phyloP scores from a whole-genome alignment of 148 eudicot species.

The Talinum fruticosum region DNA sequence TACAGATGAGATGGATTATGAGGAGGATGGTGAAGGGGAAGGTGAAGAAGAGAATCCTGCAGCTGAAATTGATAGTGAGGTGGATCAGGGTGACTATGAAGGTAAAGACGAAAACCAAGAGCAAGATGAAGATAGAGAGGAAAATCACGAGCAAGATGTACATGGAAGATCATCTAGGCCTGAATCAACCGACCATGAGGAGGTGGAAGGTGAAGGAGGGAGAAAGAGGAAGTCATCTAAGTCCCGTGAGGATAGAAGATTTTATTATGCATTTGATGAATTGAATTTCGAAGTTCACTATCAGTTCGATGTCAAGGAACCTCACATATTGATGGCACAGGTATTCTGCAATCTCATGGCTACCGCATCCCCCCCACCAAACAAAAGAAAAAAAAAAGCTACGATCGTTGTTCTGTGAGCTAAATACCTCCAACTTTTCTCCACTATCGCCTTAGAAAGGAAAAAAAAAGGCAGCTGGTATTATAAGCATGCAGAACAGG shows the following conservation, averaged over 20 bases:
- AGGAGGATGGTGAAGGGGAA: constrained; percentile 53
- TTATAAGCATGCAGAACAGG: too few relatives aligned
- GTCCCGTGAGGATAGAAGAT: constrained; percentile 27
- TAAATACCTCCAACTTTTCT: background rate
- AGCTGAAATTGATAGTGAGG: constrained; percentile 35
- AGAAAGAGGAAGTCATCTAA: constrained; percentile 13
- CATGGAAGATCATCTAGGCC: constrained; percentile 17
- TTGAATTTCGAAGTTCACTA: constrained; percentile 62
- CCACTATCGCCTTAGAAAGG: background rate
- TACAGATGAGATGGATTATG: constrained; percentile 84
- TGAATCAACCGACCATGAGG: constrained; percentile 26
- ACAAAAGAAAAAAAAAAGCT: background rate
- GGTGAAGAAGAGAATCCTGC: constrained; percentile 29
- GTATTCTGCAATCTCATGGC: constrained; percentile 31
- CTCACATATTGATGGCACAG: constrained; percentile 80
- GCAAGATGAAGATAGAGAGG: constrained; percentile 30
- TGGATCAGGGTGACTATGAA: constrained; percentile 34
- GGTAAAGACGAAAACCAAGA: constrained; percentile 27
- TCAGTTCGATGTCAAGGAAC: constrained; percentile 46
- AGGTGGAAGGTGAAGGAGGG: constrained; percentile 16
- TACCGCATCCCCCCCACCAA: background rate
- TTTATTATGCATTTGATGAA: constrained; percentile 37
- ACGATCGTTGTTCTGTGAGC: background rate
- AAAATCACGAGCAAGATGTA: constrained; percentile 25
- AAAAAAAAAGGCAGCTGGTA: background rate